Conservation (phyloP, 768 basidiomycete species). For the Cystofilobasidium macerans region DNA sequence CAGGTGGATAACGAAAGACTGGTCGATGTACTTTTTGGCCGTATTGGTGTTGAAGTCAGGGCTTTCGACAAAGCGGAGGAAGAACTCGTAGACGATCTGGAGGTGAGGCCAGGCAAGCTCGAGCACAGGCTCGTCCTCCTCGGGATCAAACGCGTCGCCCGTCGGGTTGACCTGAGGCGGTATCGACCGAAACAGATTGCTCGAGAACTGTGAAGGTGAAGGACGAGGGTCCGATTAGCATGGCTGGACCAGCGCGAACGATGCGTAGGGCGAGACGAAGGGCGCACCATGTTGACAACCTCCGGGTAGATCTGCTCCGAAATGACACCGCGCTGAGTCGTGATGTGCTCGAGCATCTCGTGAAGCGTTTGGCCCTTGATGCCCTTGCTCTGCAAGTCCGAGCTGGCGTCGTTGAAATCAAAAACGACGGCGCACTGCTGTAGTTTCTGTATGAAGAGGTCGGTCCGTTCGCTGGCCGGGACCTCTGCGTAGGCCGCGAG, state of each 20-base stretch:
- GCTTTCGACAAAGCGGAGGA: conserved; percentile 94
- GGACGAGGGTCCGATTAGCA: not conserved
- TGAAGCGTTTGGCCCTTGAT: conserved; percentile 96
- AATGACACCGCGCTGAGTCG: conserved; percentile 87
- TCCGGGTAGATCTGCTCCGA: conserved; percentile 97
- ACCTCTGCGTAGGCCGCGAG: conserved; percentile 53
- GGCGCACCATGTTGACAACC: conserved; percentile 87
- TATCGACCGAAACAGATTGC: conserved; percentile 98
- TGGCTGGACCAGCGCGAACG: not conserved
- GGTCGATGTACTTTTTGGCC: conserved; percentile 95
- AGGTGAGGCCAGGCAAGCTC: conserved; percentile 99
- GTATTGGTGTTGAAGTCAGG: conserved; percentile 97
- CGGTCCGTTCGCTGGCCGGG: conserved; percentile 70
- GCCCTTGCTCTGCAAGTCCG: conserved; percentile 93
- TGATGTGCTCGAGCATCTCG: conserved; percentile 98
- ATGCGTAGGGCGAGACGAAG: conserved; percentile 6
- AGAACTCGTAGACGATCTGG: conserved; percentile 99
- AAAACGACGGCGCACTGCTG: conserved; percentile 94
- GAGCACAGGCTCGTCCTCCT: conserved; percentile 97
- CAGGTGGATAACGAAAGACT: conserved; percentile 80
- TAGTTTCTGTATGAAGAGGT: conserved; percentile 85
- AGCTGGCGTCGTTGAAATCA: conserved; percentile 95
- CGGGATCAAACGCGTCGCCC: conserved; percentile 97
- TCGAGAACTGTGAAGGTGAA: conserved; percentile 59
- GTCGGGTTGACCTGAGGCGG: conserved; percentile 97